Percentiles rank a stretch among this genome's conserved stretches.
phyloP scores from a whole-genome alignment of 2,329 filamentous ascomycete genomes.

The Penicillium sp. region DNA sequence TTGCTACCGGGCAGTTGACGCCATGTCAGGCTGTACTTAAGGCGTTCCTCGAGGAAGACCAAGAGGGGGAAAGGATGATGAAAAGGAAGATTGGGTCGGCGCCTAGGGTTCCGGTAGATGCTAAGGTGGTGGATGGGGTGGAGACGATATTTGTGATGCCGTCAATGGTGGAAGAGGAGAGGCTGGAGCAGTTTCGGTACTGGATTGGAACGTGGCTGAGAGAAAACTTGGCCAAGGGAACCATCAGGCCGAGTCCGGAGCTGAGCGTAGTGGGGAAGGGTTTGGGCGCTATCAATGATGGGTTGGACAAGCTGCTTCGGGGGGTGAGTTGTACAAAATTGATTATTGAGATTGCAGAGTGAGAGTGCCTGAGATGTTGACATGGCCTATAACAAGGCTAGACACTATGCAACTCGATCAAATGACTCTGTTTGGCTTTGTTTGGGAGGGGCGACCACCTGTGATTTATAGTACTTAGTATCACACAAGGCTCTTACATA shows the following conservation, averaged over 20 bases:
- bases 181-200: slow-evolving; percentile 40
- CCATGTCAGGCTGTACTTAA: slow-evolving; percentile 41
- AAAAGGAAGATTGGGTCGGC: slow-evolving; percentile 41
- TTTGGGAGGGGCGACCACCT: too few species aligned
- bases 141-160: slow-evolving; percentile 43
- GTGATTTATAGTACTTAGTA: too few species aligned
- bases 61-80: slow-evolving; percentile 2
- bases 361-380: background rate
- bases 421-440: too few species aligned
- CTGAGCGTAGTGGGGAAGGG: slow-evolving; percentile 40
- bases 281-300: slow-evolving; percentile 38
- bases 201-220: slow-evolving; percentile 44
- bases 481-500: too few species aligned
- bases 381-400: too few species aligned
- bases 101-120: slow-evolving; percentile 33
- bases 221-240: slow-evolving; percentile 31
- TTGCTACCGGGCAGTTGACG: slow-evolving; percentile 39
- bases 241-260: slow-evolving; percentile 42
- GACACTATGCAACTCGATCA: too few species aligned
- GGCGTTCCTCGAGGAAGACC: slow-evolving; percentile 22
- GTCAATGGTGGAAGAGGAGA: slow-evolving; percentile 34
- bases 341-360: slow-evolving; percentile 42
- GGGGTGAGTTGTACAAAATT: slow-evolving; percentile 49
- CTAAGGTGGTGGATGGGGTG: slow-evolving; percentile 31
- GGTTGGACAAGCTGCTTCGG: slow-evolving; percentile 34